These are phyloP conservation scores for Acacia acuminata DNA, from an alignment of 306 rosid species.

Conservation along the genomic window DNA sequence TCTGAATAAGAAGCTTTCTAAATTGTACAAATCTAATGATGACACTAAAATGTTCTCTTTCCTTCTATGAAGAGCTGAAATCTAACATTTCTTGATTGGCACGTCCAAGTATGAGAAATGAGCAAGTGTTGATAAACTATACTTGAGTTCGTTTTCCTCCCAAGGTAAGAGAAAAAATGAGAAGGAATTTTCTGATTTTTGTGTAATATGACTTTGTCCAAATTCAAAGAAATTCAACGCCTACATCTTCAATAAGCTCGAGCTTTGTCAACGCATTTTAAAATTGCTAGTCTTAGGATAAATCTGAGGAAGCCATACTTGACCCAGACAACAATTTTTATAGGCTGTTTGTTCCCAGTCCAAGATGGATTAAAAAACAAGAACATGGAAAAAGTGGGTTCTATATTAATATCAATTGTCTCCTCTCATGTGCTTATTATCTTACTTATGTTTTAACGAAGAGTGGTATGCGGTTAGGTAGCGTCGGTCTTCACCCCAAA, in stretches of 20 bases:
- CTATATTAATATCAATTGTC: background rate
- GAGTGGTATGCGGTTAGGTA: no score
- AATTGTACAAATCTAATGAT: background rate
- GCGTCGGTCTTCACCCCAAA: no score
- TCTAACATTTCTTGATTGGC: background rate
- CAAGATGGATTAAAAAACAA: background rate
- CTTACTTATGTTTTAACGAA: background rate
- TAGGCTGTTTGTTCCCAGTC: background rate
- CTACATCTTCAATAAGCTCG: slow-evolving; percentile 15
- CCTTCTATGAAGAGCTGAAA: background rate
- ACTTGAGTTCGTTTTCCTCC: background rate
- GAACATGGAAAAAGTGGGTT: background rate
- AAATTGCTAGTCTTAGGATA: background rate
- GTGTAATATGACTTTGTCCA: background rate
- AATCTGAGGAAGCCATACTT: background rate
- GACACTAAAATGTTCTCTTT: background rate
- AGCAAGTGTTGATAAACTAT: background rate
- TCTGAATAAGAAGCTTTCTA: background rate
- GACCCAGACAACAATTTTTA: background rate
- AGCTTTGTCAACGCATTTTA: slow-evolving; percentile 8
- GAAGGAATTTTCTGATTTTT: background rate
- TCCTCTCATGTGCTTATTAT: no score
- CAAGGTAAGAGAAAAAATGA: background rate
- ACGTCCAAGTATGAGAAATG: background rate
- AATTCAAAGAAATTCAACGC: background rate